A percentile compares a stretch with the other conserved stretches of the same genome.
Conservation (phyloP, 768 basidiomycete species). For the Lactifluus echinatus region DNA sequence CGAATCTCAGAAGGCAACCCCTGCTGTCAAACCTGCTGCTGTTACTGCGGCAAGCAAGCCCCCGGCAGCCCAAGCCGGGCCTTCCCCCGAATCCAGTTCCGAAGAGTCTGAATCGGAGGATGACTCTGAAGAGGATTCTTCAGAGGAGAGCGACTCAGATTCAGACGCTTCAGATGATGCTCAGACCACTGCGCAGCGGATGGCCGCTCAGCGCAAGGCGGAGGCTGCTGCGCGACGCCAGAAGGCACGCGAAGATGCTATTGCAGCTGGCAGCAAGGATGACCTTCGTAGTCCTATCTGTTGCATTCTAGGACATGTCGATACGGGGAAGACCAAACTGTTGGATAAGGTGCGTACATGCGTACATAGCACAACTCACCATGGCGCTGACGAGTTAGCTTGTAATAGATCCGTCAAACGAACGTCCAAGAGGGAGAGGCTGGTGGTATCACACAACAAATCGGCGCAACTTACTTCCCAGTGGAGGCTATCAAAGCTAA, state of each 20-base stretch:
- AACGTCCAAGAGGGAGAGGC: constrained; percentile 99
- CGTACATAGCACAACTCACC: background rate
- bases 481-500: constrained; percentile 89
- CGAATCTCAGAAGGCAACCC: background rate
- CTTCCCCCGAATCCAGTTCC: constrained; percentile 20
- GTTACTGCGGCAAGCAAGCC: constrained; percentile 24
- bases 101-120: constrained; percentile 39
- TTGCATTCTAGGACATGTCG: constrained; percentile 98
- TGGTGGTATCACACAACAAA: constrained; percentile 99
- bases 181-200: constrained; percentile 56
- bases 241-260: constrained; percentile 74
- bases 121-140: constrained; percentile 24
- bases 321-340: constrained; percentile 97
- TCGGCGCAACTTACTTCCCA: constrained; percentile 99
- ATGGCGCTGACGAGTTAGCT: background rate
- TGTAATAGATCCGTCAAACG: constrained; percentile 88
- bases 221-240: constrained; percentile 75
- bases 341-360: constrained; percentile 84
- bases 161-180: constrained; percentile 52
- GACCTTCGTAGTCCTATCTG: constrained; percentile 94
- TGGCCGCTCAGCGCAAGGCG: constrained; percentile 64
- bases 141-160: constrained; percentile 34
- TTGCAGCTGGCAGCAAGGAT: constrained; percentile 82
- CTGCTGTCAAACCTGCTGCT: constrained; percentile 11
- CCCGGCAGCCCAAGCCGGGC: constrained; percentile 3